Percentiles rank a stretch among this genome's conserved stretches.
Conservation (phyloP, 164 flowering plant species). For the Umbellularia californica region DNA sequence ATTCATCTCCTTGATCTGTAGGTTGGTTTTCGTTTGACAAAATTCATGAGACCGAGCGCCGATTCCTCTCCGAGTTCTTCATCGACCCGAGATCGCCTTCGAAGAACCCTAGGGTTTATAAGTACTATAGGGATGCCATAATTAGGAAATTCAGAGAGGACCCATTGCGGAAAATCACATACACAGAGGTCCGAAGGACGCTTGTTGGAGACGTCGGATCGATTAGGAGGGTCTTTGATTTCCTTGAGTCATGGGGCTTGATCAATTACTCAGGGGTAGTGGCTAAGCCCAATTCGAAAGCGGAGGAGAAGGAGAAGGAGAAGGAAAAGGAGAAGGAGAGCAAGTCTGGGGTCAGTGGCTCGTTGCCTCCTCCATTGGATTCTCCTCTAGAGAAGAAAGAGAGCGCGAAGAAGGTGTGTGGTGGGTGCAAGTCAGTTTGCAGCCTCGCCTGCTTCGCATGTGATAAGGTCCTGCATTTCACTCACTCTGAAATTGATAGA, state of each 20-base stretch:
- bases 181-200: constrained; percentile 67
- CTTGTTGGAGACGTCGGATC: constrained; percentile 90
- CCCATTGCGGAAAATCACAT: constrained; percentile 57
- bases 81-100: constrained; percentile 46
- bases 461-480: constrained; percentile 55
- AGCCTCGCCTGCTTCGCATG: constrained; percentile 81
- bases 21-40: constrained; percentile 80
- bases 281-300: constrained; percentile 2
- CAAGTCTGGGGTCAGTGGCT: constrained; percentile 21
- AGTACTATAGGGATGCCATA: constrained; percentile 65
- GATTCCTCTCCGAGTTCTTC: constrained; percentile 79
- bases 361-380: constrained; percentile 6
- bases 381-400: constrained; percentile 19
- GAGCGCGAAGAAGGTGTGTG: constrained; percentile 43
- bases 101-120: constrained; percentile 66
- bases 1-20: constrained; percentile 13
- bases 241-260: constrained; percentile 87
- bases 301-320: constrained; percentile 17
- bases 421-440: constrained; percentile 69
- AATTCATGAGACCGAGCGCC: constrained; percentile 69
- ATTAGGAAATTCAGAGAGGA: constrained; percentile 48
- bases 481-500: not conserved
- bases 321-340: constrained; percentile 68
- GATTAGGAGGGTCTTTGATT: constrained; percentile 83
- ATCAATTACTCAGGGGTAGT: constrained; percentile 52